A percentile compares a stretch with the other conserved stretches of the same genome.
phyloP scores from a whole-genome alignment of 2,329 filamentous ascomycete species.

The Zopfia rhizophila region DNA sequence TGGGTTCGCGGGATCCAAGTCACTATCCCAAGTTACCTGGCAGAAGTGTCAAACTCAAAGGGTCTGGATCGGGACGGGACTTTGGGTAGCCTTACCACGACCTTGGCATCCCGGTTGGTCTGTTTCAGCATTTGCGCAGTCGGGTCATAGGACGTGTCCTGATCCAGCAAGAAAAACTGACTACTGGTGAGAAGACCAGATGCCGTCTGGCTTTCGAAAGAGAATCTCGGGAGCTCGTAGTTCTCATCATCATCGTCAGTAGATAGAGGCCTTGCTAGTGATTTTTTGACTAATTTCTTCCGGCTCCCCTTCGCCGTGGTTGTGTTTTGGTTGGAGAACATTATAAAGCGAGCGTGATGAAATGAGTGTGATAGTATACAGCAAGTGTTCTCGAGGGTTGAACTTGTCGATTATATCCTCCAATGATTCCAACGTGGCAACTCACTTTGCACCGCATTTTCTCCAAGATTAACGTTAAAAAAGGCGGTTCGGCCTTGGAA shows the following conservation, averaged over 20 bases:
- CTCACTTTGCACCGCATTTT: too few species aligned
- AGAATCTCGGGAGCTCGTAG: constrained; percentile 28
- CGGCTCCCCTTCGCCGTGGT: too few species aligned
- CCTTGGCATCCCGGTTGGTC: constrained; percentile 22
- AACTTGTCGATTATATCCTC: too few species aligned
- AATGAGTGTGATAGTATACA: too few species aligned
- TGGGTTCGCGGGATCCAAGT: constrained; percentile 58
- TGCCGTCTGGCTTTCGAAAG: constrained; percentile 26
- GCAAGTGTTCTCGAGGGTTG: too few species aligned
- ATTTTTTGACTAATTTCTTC: too few species aligned
- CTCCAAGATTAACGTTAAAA: too few species aligned
- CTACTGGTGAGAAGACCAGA: constrained; percentile 32
- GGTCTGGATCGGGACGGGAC: constrained; percentile 17
- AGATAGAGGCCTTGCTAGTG: too few species aligned
- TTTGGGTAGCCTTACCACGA: constrained; percentile 23
- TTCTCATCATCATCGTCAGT: constrained; percentile 13
- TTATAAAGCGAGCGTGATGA: too few species aligned
- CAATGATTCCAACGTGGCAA: too few species aligned
- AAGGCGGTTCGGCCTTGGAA: too few species aligned
- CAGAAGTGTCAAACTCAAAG: neutral
- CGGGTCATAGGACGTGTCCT: constrained; percentile 22
- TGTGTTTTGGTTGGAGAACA: too few species aligned
- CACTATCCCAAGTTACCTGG: constrained; percentile 57
- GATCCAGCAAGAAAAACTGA: constrained; percentile 30
- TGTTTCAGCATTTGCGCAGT: constrained; percentile 15